phyloP scores from a whole-genome alignment of 192 early-diverging fungal species.

The Podila horticola region DNA sequence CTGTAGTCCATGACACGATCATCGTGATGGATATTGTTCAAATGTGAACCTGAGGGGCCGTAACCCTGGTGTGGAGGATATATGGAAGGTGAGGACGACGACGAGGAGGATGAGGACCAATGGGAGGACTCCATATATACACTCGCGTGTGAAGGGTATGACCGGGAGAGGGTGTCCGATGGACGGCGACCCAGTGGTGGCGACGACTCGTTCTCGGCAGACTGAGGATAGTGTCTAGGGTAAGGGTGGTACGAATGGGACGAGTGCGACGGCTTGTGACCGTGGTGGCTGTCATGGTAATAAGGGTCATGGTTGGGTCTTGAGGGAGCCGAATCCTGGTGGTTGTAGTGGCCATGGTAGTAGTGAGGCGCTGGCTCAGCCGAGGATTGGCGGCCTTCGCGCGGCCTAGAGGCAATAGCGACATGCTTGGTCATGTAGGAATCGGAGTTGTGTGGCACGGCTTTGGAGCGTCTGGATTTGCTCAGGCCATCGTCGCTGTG shows the following conservation, averaged over 20 bases:
- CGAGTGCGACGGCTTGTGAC: neutral
- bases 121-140: too few species aligned
- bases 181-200: neutral
- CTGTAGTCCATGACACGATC: too few species aligned
- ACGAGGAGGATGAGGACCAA: neutral
- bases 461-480: neutral
- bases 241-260: neutral
- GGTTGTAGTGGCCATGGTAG: neutral
- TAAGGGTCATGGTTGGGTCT: constrained; percentile 29
- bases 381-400: too few species aligned
- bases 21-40: too few species aligned
- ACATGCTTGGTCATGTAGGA: neutral
- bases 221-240: neutral
- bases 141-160: neutral
- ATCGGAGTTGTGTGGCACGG: neutral
- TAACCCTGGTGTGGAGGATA: too few species aligned
- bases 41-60: too few species aligned
- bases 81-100: neutral
- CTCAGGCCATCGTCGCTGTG: constrained; percentile 27
- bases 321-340: constrained; percentile 11
- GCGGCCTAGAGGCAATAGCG: too few species aligned
- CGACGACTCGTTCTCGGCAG: neutral
- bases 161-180: neutral
- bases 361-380: neutral
- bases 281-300: neutral